Evolutionary conservation across 2,329 filamentous ascomycete species (phyloP).

Genomic region (Cladobotryum protrusum): DNA sequence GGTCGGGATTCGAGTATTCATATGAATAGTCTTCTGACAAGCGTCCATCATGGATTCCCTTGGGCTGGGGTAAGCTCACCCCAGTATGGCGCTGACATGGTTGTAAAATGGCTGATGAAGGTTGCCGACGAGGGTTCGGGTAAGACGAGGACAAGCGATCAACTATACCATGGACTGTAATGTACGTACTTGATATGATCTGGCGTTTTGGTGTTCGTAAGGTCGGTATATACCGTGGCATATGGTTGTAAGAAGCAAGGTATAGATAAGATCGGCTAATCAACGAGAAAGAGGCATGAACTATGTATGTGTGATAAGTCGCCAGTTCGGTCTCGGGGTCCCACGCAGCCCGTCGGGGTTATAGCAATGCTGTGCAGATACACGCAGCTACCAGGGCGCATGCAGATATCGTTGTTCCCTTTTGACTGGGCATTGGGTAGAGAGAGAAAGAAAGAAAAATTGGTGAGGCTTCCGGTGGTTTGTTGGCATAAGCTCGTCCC

Average conservation of each 20-base stretch:
- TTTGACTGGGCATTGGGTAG: neutral
- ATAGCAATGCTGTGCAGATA: conserved; percentile 4
- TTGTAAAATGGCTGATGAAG: conserved; percentile 4
- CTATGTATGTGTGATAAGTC: neutral
- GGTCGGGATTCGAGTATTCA: conserved; percentile 25
- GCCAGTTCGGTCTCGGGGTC: neutral
- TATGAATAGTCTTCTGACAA: conserved; percentile 22
- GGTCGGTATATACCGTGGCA: too few relatives aligned
- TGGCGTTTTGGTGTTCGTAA: neutral
- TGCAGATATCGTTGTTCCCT: conserved; percentile 1
- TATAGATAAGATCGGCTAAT: neutral
- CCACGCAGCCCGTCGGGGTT: neutral
- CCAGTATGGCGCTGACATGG: conserved; percentile 52
- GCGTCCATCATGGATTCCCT: conserved; percentile 34
- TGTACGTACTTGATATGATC: conserved; percentile 1
- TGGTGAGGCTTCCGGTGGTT: conserved; percentile 4
- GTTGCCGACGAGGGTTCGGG: neutral
- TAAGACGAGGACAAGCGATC: neutral
- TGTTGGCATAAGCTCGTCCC: conserved; percentile 9
- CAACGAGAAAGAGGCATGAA: neutral
- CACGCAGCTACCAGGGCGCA: conserved; percentile 2
- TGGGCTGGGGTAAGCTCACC: conserved; percentile 49
- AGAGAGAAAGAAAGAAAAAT: conserved; percentile 1
- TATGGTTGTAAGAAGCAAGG: too few relatives aligned
- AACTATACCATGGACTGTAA: neutral